These are phyloP conservation scores for Hyaloscypha finlandica DNA, from an alignment of 495 filamentous ascomycete genomes.

Conservation along the genomic window DNA sequence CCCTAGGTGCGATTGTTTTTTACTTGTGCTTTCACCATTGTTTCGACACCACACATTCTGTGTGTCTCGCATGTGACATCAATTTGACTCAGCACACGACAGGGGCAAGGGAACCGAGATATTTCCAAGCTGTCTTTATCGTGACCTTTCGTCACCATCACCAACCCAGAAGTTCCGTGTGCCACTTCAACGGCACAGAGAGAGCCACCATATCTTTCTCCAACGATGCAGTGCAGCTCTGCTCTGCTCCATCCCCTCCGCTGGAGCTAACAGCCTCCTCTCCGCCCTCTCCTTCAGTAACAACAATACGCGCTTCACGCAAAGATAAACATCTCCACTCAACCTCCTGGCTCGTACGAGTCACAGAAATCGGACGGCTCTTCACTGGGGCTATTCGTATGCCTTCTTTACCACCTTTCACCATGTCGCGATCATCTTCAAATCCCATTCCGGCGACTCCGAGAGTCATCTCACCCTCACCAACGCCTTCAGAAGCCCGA, in stretches of 20 bases:
- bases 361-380: slow-evolving; percentile 46
- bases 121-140: slow-evolving; percentile 1
- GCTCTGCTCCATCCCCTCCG: slow-evolving; percentile 27
- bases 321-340: slow-evolving; percentile 50
- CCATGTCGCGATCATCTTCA: slow-evolving; percentile 48
- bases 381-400: slow-evolving; percentile 51
- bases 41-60: not conserved
- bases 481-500: slow-evolving; percentile 59
- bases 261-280: slow-evolving; percentile 30
- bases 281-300: slow-evolving; percentile 13
- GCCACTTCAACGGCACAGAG: slow-evolving; percentile 29
- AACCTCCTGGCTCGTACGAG: slow-evolving; percentile 45
- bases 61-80: slow-evolving; percentile 13
- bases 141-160: slow-evolving; percentile 7
- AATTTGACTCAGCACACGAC: not conserved
- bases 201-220: slow-evolving; percentile 30
- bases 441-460: slow-evolving; percentile 61
- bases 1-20: not conserved
- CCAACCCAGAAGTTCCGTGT: slow-evolving; percentile 17
- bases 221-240: slow-evolving; percentile 34
- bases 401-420: slow-evolving; percentile 50
- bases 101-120: not conserved
- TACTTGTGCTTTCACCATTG: not conserved
- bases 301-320: slow-evolving; percentile 44
- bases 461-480: slow-evolving; percentile 71